Evolutionary conservation across 2,329 filamentous ascomycete species (phyloP).

Genomic region (Monosporascus sp.): DNA sequence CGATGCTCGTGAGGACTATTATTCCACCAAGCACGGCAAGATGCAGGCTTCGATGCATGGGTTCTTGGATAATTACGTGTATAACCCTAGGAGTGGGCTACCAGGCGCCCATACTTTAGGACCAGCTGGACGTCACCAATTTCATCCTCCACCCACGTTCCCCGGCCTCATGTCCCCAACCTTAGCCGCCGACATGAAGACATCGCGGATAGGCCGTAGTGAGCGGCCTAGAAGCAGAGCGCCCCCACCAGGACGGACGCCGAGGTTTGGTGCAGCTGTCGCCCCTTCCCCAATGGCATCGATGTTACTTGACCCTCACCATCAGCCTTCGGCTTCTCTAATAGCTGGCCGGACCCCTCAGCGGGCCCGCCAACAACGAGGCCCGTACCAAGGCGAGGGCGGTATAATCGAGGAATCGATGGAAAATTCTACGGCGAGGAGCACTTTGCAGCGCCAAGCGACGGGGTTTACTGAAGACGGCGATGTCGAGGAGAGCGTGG

Average conservation of each 20-base stretch:
- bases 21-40: slow-evolving; percentile 91
- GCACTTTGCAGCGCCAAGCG: slow-evolving; percentile 28
- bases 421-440: slow-evolving; percentile 39
- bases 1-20: slow-evolving; percentile 88
- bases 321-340: slow-evolving; percentile 56
- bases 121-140: slow-evolving; percentile 50
- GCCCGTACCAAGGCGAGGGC: slow-evolving; percentile 40
- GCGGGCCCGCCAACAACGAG: slow-evolving; percentile 37
- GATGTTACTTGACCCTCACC: slow-evolving; percentile 68
- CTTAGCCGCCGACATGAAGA: slow-evolving; percentile 49
- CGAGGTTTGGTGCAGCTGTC: slow-evolving; percentile 39
- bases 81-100: slow-evolving; percentile 64
- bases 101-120: slow-evolving; percentile 49
- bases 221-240: slow-evolving; percentile 40
- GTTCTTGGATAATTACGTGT: slow-evolving; percentile 87
- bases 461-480: slow-evolving; percentile 53
- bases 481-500: slow-evolving; percentile 48
- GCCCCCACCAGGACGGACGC: slow-evolving; percentile 30
- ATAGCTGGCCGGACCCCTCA: slow-evolving; percentile 41
- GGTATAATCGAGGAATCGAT: slow-evolving; percentile 51
- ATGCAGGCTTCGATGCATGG: slow-evolving; percentile 97
- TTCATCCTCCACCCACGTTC: slow-evolving; percentile 71
- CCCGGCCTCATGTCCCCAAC: slow-evolving; percentile 63
- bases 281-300: slow-evolving; percentile 64
- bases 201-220: slow-evolving; percentile 41